Conservation (phyloP, 331 rosid species). For the Rhamnella rubrinervis region DNA sequence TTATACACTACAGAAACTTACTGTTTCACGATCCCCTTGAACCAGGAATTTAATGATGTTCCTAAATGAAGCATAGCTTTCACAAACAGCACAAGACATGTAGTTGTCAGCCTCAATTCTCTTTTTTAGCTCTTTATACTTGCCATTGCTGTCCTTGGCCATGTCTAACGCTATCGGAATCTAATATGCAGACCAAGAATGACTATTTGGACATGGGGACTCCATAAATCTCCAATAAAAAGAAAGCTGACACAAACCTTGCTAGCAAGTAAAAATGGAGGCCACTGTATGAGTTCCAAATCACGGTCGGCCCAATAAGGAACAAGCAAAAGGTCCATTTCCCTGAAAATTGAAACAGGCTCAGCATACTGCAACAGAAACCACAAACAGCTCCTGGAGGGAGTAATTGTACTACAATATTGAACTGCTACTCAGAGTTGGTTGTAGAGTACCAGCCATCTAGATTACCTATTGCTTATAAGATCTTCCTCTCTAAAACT, state of each 20-base stretch:
- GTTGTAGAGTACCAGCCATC: background rate
- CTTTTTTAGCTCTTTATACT: slow-evolving; percentile 83
- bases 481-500: slow-evolving; percentile 99
- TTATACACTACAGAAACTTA: slow-evolving; percentile 36
- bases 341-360: slow-evolving; percentile 54
- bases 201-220: slow-evolving; percentile 12
- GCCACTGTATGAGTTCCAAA: slow-evolving; percentile 90
- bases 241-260: slow-evolving; percentile 56
- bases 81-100: slow-evolving; percentile 93
- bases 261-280: slow-evolving; percentile 99
- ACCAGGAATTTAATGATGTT: slow-evolving; percentile 76
- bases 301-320: slow-evolving; percentile 99
- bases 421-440: background rate
- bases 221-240: slow-evolving; percentile 12
- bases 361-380: slow-evolving; percentile 22
- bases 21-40: slow-evolving; percentile 69
- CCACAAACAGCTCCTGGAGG: background rate
- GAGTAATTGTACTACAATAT: background rate
- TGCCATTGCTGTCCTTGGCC: slow-evolving; percentile 99
- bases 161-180: slow-evolving; percentile 97
- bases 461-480: slow-evolving; percentile 65
- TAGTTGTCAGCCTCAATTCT: slow-evolving; percentile 67
- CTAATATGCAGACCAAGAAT: slow-evolving; percentile 38
- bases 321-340: slow-evolving; percentile 93
- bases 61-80: slow-evolving; percentile 92